Conservation (phyloP, 208 protist genomes). For the Leishmania lainsoni region DNA sequence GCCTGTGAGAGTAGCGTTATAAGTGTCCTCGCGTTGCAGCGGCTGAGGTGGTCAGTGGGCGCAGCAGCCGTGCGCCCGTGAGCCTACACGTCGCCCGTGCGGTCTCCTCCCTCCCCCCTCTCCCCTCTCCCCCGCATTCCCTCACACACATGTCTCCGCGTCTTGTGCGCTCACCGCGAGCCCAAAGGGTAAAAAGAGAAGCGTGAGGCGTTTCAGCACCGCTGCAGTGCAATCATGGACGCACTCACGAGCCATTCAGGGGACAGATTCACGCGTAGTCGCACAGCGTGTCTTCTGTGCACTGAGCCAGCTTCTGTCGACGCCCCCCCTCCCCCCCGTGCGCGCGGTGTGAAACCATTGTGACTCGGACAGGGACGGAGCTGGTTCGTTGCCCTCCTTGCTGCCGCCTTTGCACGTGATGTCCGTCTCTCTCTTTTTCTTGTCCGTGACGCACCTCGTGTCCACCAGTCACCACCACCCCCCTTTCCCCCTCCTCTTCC, state of each 20-base stretch:
- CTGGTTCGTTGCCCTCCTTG: too few relatives aligned
- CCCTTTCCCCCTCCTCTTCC: neutral
- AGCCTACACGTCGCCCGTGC: neutral
- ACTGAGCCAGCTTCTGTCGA: neutral
- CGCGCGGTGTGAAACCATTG: neutral
- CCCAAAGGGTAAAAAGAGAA: neutral
- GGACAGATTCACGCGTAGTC: neutral
- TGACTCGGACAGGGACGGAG: neutral
- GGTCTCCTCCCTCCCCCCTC: neutral
- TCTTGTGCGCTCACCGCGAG: neutral
- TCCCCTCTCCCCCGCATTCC: neutral
- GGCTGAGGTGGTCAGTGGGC: neutral
- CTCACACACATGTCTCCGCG: neutral
- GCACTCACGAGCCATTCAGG: neutral
- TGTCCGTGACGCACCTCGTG: neutral
- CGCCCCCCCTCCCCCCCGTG: neutral
- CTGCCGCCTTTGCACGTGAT: neutral
- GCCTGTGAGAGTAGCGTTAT: neutral
- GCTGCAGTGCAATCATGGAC: neutral
- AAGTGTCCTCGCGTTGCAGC: neutral
- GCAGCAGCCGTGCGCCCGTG: neutral
- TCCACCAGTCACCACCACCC: neutral
- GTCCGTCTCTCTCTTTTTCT: neutral
- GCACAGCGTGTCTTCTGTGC: neutral
- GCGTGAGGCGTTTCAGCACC: neutral